Evolutionary conservation across 495 filamentous ascomycete genomes (phyloP).

Genomic region (Aspergillus cavernicola): DNA sequence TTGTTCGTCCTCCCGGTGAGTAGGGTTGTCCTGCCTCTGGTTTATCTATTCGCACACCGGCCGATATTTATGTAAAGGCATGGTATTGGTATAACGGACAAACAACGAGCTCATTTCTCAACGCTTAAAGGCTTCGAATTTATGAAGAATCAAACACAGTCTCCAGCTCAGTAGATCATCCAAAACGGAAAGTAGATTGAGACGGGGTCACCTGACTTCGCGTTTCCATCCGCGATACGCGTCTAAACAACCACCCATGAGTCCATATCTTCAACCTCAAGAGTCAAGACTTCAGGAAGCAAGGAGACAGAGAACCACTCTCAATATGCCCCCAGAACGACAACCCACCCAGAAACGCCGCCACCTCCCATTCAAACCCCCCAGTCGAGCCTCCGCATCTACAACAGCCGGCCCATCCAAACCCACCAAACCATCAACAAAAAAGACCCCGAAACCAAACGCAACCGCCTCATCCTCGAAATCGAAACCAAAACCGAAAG

Average conservation of each 20-base stretch:
- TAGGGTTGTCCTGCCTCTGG: neutral
- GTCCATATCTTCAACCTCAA: neutral
- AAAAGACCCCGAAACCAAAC: slow-evolving; percentile 13
- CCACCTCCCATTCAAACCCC: slow-evolving; percentile 49
- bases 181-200: neutral
- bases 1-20: slow-evolving; percentile 21
- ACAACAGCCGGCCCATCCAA: slow-evolving; percentile 17
- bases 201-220: slow-evolving; percentile 34
- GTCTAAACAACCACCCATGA: neutral
- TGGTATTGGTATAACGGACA: too few relatives aligned
- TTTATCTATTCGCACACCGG: too few relatives aligned
- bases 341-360: slow-evolving; percentile 39
- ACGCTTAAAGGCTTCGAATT: too few relatives aligned
- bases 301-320: neutral
- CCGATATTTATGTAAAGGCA: too few relatives aligned
- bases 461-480: slow-evolving; percentile 10
- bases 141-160: too few relatives aligned
- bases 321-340: slow-evolving; percentile 34
- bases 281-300: neutral
- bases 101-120: too few relatives aligned
- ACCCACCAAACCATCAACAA: slow-evolving; percentile 12
- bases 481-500: neutral
- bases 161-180: too few relatives aligned
- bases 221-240: slow-evolving; percentile 18
- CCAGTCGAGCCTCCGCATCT: slow-evolving; percentile 32